phyloP scores from a whole-genome alignment of 306 rosid genomes.

The Sechiopsis laciniata region DNA sequence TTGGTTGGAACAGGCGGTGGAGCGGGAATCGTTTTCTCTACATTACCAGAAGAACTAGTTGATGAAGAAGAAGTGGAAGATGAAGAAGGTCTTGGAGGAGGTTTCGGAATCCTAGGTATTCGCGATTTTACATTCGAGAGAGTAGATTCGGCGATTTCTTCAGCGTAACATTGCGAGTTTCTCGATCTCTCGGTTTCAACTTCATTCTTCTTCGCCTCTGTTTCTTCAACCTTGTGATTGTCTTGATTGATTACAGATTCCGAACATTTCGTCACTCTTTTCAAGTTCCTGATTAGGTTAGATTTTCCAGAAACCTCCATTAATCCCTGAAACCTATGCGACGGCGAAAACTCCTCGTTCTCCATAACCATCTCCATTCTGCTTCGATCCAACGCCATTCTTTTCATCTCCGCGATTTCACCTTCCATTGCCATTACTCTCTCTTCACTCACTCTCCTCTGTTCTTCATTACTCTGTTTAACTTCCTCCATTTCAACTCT shows the following conservation, averaged over 20 bases:
- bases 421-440: slow-evolving; percentile 49
- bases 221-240: slow-evolving; percentile 34
- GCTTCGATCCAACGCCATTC: slow-evolving; percentile 36
- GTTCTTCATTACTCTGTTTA: slow-evolving; percentile 33
- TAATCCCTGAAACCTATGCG: slow-evolving; percentile 58
- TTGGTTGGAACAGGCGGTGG: slow-evolving; percentile 36
- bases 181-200: slow-evolving; percentile 46
- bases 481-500: slow-evolving; percentile 37
- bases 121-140: slow-evolving; percentile 54
- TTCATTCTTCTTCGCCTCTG: slow-evolving; percentile 50
- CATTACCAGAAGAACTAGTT: slow-evolving; percentile 18
- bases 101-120: slow-evolving; percentile 82
- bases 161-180: slow-evolving; percentile 70
- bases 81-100: slow-evolving; percentile 65
- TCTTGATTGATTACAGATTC: slow-evolving; percentile 32
- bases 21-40: slow-evolving; percentile 34
- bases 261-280: slow-evolving; percentile 34
- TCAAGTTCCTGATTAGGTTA: slow-evolving; percentile 51
- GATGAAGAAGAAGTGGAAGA: slow-evolving; percentile 24
- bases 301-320: slow-evolving; percentile 52
- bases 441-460: slow-evolving; percentile 37
- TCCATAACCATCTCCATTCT: slow-evolving; percentile 28
- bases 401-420: slow-evolving; percentile 59
- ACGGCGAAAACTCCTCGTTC: slow-evolving; percentile 48
- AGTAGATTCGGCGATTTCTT: slow-evolving; percentile 60